These are phyloP conservation scores for Senecio squalidus DNA, from an alignment of 140 eudicot species.

Conservation along the genomic window DNA sequence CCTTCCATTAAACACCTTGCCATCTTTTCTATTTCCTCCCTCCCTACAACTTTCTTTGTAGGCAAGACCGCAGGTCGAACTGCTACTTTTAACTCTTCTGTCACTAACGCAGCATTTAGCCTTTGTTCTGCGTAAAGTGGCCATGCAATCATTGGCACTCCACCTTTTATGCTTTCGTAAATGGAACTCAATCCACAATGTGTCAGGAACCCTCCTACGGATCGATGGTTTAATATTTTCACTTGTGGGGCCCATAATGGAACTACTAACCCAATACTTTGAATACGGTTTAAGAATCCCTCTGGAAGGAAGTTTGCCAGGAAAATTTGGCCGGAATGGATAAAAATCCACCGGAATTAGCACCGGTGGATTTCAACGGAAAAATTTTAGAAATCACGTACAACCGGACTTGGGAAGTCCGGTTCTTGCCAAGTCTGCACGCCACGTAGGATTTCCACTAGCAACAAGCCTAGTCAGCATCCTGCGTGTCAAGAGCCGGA, in stretches of 20 bases:
- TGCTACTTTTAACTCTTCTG: constrained; percentile 47
- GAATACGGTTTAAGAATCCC: constrained; percentile 38
- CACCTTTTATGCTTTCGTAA: constrained; percentile 43
- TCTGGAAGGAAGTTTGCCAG: constrained; percentile 46
- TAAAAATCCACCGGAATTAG: too few species aligned
- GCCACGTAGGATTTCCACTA: too few species aligned
- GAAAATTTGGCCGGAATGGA: too few species aligned
- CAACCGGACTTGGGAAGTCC: too few species aligned
- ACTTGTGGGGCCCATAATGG: constrained; percentile 59
- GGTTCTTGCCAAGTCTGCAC: too few species aligned
- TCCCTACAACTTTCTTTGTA: constrained; percentile 32
- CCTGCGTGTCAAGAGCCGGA: too few species aligned
- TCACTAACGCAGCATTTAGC: constrained; percentile 40
- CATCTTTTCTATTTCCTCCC: constrained; percentile 55
- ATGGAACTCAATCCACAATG: constrained; percentile 64
- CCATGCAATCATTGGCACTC: constrained; percentile 66
- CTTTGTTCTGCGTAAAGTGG: constrained; percentile 69
- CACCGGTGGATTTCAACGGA: too few species aligned
- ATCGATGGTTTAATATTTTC: constrained; percentile 37
- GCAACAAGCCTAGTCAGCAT: too few species aligned
- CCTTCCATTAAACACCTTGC: constrained; percentile 45
- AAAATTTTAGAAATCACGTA: too few species aligned
- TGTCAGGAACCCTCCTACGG: constrained; percentile 58
- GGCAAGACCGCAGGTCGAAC: constrained; percentile 39
- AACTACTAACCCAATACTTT: constrained; percentile 26